Percentiles rank a stretch among this genome's conserved stretches.
These are phyloP conservation scores for Scheffersomyces segobiensis DNA, from an alignment of 1,139 yeast genomes.

Conservation along the genomic window DNA sequence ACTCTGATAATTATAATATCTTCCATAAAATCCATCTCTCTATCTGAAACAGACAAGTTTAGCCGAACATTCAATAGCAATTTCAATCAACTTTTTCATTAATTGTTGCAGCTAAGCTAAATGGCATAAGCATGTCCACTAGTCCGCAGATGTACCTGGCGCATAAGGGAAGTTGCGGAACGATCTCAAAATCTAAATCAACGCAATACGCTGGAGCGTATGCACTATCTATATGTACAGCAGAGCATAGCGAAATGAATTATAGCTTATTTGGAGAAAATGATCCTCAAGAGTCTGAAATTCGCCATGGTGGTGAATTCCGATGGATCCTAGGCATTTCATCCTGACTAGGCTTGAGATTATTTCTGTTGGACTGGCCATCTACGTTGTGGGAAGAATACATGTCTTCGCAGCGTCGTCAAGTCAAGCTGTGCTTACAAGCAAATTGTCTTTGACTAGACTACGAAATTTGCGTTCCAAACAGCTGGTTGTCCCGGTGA, in stretches of 20 bases:
- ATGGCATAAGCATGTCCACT: neutral
- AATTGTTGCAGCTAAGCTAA: neutral
- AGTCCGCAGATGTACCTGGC: neutral
- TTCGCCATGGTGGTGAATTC: neutral
- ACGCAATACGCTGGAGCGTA: neutral
- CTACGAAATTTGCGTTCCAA: neutral
- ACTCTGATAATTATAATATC: neutral
- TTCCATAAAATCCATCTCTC: neutral
- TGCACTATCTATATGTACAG: neutral
- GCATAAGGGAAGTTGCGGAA: neutral
- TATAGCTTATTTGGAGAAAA: neutral
- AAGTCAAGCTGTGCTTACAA: neutral
- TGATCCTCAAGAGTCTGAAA: neutral
- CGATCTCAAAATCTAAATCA: neutral
- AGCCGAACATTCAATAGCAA: neutral
- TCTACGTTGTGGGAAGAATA: neutral
- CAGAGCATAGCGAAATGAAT: neutral
- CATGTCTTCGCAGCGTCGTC: neutral
- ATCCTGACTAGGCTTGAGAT: neutral
- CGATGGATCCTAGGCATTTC: neutral
- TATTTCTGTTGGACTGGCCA: neutral
- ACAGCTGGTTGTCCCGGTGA: neutral
- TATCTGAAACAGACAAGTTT: neutral
- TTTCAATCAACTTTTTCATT: neutral
- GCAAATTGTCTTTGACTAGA: neutral